A percentile compares a stretch with the other conserved stretches of the same genome.
These are phyloP conservation scores for Naematelia encephala DNA, from an alignment of 768 basidiomycete genomes.

Conservation along the genomic window DNA sequence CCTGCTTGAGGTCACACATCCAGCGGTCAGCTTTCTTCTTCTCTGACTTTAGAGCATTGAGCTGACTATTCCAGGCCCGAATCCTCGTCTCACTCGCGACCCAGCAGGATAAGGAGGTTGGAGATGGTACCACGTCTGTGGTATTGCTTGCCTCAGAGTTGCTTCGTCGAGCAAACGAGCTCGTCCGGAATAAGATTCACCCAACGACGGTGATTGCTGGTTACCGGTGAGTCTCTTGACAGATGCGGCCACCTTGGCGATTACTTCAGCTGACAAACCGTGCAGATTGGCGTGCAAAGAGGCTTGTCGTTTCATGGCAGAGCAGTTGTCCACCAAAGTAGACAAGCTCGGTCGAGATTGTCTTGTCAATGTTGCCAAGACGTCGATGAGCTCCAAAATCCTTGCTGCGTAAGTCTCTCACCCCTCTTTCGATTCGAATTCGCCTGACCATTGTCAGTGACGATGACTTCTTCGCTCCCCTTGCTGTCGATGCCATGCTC, in stretches of 20 bases:
- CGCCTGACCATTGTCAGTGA: too few species aligned
- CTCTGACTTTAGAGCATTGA: background rate
- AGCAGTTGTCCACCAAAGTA: slow-evolving; percentile 91
- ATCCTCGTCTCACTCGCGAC: slow-evolving; percentile 98
- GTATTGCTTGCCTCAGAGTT: slow-evolving; percentile 98
- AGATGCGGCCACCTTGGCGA: background rate
- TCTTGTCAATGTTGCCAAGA: slow-evolving; percentile 93
- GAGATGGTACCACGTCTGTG: slow-evolving; percentile 97
- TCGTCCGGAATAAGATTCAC: slow-evolving; percentile 96
- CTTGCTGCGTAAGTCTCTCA: slow-evolving; percentile 74
- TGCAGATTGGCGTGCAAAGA: slow-evolving; percentile 82
- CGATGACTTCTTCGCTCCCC: slow-evolving; percentile 94
- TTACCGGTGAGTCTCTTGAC: slow-evolving; percentile 59
- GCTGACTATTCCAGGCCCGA: slow-evolving; percentile 52
- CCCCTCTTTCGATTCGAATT: background rate
- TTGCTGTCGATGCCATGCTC: slow-evolving; percentile 98
- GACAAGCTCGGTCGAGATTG: slow-evolving; percentile 88
- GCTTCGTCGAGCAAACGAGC: slow-evolving; percentile 90
- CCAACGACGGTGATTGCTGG: slow-evolving; percentile 99
- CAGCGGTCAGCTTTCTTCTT: slow-evolving; percentile 62
- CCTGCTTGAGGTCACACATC: slow-evolving; percentile 88
- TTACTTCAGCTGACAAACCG: slow-evolving; percentile 5
- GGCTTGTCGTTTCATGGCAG: slow-evolving; percentile 96
- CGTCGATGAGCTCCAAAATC: slow-evolving; percentile 98
- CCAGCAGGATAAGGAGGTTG: slow-evolving; percentile 99